phyloP scores from a whole-genome alignment of 2,329 filamentous ascomycete species.

The Balansia obtecta region DNA sequence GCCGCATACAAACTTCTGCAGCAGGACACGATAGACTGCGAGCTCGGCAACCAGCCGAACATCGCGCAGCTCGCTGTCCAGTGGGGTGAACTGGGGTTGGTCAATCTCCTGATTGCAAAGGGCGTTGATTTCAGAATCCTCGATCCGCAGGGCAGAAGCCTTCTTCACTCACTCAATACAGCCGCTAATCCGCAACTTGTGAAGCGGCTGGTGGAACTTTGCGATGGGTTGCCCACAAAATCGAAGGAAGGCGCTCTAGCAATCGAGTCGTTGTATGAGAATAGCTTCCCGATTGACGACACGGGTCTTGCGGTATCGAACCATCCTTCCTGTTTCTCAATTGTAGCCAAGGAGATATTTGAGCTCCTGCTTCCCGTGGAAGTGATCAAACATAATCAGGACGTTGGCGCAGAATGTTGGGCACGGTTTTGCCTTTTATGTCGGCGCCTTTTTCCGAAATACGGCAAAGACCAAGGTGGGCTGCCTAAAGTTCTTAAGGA shows the following conservation, averaged over 20 bases:
- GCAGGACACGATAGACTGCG: conserved; percentile 5
- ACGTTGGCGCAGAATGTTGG: conserved; percentile 13
- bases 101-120: conserved; percentile 10
- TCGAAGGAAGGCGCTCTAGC: conserved; percentile 11
- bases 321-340: conserved; percentile 14
- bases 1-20: conserved; percentile 12
- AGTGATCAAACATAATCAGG: conserved; percentile 11
- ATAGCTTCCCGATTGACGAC: conserved; percentile 7
- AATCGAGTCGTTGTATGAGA: conserved; percentile 19
- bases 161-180: conserved; percentile 16
- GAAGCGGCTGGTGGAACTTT: conserved; percentile 12
- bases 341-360: conserved; percentile 8
- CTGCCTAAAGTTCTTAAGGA: neutral
- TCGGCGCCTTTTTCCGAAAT: neutral
- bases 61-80: conserved; percentile 8
- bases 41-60: conserved; percentile 5
- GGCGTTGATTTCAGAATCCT: conserved; percentile 9
- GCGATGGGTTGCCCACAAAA: conserved; percentile 7
- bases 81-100: conserved; percentile 16
- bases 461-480: neutral
- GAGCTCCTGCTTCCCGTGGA: conserved; percentile 14
- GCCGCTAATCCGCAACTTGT: conserved; percentile 13
- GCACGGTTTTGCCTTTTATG: conserved; percentile 12
- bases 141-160: conserved; percentile 8
- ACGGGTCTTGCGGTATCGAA: conserved; percentile 4